These are phyloP conservation scores for Umbilicaria muhlenbergii DNA, from an alignment of 495 filamentous ascomycete species.

Conservation along the genomic window DNA sequence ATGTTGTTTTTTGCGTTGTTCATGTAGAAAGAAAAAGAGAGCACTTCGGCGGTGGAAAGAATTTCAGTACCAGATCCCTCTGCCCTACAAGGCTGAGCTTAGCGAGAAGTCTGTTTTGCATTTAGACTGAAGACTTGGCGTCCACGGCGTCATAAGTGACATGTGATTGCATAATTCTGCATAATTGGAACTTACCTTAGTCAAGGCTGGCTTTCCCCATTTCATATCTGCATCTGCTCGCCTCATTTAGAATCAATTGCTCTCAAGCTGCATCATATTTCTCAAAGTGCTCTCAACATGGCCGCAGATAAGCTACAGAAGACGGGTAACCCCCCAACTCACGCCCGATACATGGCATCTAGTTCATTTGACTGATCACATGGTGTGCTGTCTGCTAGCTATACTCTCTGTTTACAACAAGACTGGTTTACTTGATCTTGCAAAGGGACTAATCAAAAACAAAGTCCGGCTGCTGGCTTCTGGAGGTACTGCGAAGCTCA, in stretches of 20 bases:
- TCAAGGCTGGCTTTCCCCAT: too few species aligned
- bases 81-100: slow-evolving; percentile 3
- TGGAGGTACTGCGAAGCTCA: slow-evolving; percentile 86
- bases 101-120: neutral
- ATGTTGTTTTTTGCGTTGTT: slow-evolving; percentile 56
- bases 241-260: too few species aligned
- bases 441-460: slow-evolving; percentile 81
- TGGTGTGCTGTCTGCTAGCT: slow-evolving; percentile 26
- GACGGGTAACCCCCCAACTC: neutral
- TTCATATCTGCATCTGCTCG: too few species aligned
- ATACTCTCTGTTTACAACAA: slow-evolving; percentile 98
- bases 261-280: neutral
- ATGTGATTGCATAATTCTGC: neutral
- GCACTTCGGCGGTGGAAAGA: neutral
- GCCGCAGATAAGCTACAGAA: slow-evolving; percentile 7
- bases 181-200: too few species aligned
- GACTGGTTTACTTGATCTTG: slow-evolving; percentile 88
- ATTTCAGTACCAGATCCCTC: slow-evolving; percentile 2
- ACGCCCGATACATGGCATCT: too few species aligned
- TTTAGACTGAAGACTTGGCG: slow-evolving; percentile 6
- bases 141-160: neutral
- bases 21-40: slow-evolving; percentile 34
- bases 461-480: slow-evolving; percentile 88
- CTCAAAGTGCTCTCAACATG: slow-evolving; percentile 1
- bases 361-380: too few species aligned